Conservation (phyloP, 139 green algal species). For the Zygnema circumcarinatum region DNA sequence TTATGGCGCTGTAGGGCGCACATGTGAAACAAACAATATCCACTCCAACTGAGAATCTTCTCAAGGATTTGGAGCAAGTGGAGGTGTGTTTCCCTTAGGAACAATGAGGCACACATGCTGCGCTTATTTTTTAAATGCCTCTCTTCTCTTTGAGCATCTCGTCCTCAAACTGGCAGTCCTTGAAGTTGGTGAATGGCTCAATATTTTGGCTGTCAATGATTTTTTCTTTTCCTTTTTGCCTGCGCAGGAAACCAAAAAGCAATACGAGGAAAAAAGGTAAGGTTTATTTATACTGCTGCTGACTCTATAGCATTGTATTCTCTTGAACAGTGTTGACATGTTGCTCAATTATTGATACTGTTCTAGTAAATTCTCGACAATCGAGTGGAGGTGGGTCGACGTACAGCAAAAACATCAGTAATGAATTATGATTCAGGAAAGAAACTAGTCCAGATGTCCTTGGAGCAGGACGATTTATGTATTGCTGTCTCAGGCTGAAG, state of each 20-base stretch:
- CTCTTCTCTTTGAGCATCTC: not conserved
- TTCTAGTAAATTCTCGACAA: too few species aligned
- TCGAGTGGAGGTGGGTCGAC: too few species aligned
- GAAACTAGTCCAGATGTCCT: too few species aligned
- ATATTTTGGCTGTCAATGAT: not conserved
- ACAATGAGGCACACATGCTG: not conserved
- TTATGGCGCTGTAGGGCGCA: not conserved
- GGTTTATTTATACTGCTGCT: not conserved
- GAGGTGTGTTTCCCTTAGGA: conserved; percentile 19
- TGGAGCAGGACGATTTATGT: too few species aligned
- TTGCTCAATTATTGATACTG: too few species aligned
- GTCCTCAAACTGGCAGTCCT: not conserved
- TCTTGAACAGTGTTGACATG: not conserved
- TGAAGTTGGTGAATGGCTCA: not conserved
- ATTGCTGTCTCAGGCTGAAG: too few species aligned
- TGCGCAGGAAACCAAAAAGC: conserved; percentile 7
- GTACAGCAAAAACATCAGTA: not conserved
- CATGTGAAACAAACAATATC: conserved; percentile 3
- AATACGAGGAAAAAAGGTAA: conserved; percentile 22
- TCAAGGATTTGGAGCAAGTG: conserved; percentile 40
- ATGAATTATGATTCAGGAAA: not conserved
- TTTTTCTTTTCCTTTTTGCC: not conserved
- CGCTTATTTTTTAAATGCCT: not conserved
- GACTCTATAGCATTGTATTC: not conserved
- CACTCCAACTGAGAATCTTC: conserved; percentile 18